These are phyloP conservation scores for Phascolomyces articulosus DNA, from an alignment of 371 early-diverging fungal genomes.

Conservation along the genomic window DNA sequence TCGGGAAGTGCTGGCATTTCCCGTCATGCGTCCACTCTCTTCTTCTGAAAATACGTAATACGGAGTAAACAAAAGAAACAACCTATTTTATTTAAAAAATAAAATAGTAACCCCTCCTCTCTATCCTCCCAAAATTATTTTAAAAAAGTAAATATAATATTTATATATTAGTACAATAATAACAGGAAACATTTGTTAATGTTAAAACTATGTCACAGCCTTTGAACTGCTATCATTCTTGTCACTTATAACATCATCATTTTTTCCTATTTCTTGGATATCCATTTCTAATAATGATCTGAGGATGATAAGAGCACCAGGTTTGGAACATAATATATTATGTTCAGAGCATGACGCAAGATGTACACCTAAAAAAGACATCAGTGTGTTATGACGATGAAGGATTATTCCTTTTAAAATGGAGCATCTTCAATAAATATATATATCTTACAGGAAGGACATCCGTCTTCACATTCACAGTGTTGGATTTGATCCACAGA, in stretches of 20 bases:
- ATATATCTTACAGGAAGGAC: constrained; percentile 41
- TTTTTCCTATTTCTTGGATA: neutral
- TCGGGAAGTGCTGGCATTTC: constrained; percentile 93
- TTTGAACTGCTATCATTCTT: no score
- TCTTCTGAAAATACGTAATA: neutral
- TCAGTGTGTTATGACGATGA: neutral
- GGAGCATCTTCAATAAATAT: neutral
- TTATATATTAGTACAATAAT: no score
- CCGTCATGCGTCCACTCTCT: constrained; percentile 50
- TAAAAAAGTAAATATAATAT: no score
- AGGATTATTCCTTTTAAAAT: neutral
- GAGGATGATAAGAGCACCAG: constrained; percentile 30
- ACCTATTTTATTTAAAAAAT: no score
- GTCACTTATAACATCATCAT: no score
- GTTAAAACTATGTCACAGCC: no score
- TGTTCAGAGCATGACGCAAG: constrained; percentile 42
- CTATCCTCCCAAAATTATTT: no score
- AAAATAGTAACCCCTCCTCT: neutral
- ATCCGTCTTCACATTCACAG: constrained; percentile 46
- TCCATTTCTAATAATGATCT: constrained; percentile 7
- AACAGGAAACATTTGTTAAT: no score
- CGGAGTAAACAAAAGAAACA: neutral
- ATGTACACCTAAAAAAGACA: constrained; percentile 38
- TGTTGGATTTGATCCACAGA: constrained; percentile 29
- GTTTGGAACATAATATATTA: constrained; percentile 42